These are phyloP conservation scores for Eucalyptus cloeziana DNA, from an alignment of 345 rosid species.

Conservation along the genomic window DNA sequence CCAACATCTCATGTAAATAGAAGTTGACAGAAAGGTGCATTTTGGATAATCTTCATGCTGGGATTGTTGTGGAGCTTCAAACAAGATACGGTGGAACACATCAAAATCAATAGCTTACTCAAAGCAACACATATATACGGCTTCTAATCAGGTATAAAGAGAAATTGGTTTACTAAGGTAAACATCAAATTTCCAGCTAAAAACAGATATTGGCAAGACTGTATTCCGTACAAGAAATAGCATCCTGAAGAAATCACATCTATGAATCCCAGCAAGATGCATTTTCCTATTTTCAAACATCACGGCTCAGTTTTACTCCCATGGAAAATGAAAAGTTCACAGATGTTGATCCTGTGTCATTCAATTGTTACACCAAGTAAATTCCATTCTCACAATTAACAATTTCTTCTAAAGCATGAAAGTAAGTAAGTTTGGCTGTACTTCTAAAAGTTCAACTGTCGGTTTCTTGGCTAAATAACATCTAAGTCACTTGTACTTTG, in stretches of 20 bases:
- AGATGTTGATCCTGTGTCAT: background rate
- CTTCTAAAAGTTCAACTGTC: background rate
- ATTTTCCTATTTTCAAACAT: background rate
- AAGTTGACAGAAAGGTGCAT: background rate
- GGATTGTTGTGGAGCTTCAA: background rate
- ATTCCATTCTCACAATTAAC: background rate
- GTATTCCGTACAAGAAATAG: background rate
- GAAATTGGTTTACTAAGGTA: background rate
- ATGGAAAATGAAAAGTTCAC: background rate
- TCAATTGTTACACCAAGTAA: background rate
- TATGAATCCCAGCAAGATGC: background rate
- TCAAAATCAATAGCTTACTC: background rate
- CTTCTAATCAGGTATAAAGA: background rate
- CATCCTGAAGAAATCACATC: background rate
- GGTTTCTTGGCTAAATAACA: background rate
- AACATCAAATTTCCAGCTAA: background rate
- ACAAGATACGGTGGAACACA: background rate
- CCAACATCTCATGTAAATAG: background rate
- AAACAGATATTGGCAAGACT: background rate
- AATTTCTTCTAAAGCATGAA: background rate
- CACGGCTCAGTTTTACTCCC: background rate
- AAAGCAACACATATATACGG: background rate
- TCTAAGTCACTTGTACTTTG: background rate
- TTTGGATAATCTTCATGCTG: background rate
- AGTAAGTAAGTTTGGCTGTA: background rate